These are phyloP conservation scores for Chlorella vulgaris DNA, from an alignment of 139 green algal genomes.

Conservation along the genomic window DNA sequence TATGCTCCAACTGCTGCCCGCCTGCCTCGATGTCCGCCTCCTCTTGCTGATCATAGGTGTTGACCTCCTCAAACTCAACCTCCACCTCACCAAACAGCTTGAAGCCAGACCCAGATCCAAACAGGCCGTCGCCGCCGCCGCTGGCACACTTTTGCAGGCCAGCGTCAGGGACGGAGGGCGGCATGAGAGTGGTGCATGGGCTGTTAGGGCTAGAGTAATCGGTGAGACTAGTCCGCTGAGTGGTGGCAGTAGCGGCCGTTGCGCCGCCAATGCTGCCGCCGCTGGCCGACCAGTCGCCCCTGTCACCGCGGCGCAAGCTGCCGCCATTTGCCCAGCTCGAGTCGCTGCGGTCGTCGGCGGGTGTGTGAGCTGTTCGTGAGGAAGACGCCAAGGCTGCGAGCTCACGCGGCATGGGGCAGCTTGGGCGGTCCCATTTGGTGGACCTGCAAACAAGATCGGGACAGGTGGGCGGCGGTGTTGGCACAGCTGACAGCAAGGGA, in stretches of 20 bases:
- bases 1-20: not conserved
- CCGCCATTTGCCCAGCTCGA: no score
- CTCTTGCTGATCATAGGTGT: slow-evolving; percentile 7
- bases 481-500: no score
- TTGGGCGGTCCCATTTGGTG: no score
- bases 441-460: no score
- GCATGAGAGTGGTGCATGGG: not conserved
- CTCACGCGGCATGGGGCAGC: no score
- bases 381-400: no score
- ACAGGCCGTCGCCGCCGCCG: slow-evolving; percentile 1
- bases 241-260: not conserved
- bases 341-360: no score
- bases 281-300: not conserved
- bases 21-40: not conserved
- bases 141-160: not conserved
- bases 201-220: no score
- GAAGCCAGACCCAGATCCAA: not conserved
- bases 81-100: slow-evolving; percentile 17
- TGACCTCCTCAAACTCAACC: not conserved
- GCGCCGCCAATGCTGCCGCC: not conserved
- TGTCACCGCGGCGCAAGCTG: not conserved
- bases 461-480: no score
- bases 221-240: not conserved
- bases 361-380: no score
- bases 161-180: not conserved